Base-by-base conservation (phyloP, 371 early-diverging fungal genomes). In the Nematocida ausubeli region DNA sequence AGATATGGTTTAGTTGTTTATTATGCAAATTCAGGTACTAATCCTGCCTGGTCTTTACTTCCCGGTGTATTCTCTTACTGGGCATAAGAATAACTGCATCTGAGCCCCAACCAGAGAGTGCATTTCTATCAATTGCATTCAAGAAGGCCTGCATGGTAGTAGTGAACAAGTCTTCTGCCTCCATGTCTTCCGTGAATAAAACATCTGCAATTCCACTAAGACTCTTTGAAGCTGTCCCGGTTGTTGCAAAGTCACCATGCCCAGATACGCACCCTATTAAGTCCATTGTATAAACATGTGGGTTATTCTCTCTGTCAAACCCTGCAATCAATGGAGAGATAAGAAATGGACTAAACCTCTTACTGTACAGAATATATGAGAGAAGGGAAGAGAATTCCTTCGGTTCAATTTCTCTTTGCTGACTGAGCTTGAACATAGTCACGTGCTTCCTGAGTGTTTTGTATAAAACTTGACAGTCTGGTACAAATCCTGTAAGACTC, bases 131-230 rank as follows among this genome's bases (percentile, higher is more conserved):
- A 50, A 95, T 91, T 32, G 96, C 94, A 85, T 91, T 94, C 84
- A 99, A 86, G 78, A 99, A 87, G 5, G 95, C 90, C 84, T 99
- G 99, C 14, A 93, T 91, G 62, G 94, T 91, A 44, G 92, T 91
- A 85, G 95, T 95, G 86, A 98, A 98, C 54, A 99, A 88, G 82
- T 95, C 95, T 82, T 98, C 97, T 19, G 95, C 94, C 68, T 90
- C 92, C 84, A 97, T 88, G 86, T 93, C 90, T 49, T 95, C 94
- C 12, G 54, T 54, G 92, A 93, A 99, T 72, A 99, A 88, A 4
- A 92, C 89, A 87, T 99, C 99, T 86, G 95, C 93, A 89, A 95
- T 92, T 80, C 99, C 99, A 81, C 91, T 93, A 70, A 99, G 88
- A 83, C 92, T 92, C 26, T 89, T 87, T 40, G 86, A 83, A 35